A percentile compares a stretch with the other conserved stretches of the same genome.
Evolutionary conservation across 805 yeast species (phyloP).

Genomic region (Suhomyces sp.): DNA sequence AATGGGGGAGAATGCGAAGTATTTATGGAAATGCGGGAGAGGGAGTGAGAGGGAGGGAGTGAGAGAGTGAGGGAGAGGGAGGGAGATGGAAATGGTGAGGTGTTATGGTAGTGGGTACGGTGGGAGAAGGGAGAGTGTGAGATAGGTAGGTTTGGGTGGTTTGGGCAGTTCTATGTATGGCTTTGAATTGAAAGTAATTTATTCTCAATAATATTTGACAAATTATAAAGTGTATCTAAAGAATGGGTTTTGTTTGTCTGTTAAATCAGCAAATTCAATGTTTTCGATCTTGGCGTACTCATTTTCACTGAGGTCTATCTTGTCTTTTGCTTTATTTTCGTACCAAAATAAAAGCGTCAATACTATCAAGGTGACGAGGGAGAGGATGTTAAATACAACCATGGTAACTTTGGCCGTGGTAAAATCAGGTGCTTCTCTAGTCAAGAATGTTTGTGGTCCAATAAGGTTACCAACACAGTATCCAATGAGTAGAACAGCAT

Average conservation of each 20-base stretch:
- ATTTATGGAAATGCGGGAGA: no score
- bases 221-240: constrained; percentile 43
- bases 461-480: constrained; percentile 54
- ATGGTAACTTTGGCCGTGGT: constrained; percentile 40
- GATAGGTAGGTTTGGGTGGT: no score
- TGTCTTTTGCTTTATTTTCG: constrained; percentile 41
- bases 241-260: constrained; percentile 51
- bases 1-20: no score
- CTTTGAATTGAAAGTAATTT: no score
- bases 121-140: no score
- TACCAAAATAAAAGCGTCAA: constrained; percentile 24
- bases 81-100: no score
- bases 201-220: no score
- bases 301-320: constrained; percentile 13
- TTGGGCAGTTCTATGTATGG: no score
- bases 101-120: no score
- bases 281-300: constrained; percentile 33
- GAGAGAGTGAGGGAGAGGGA: no score
- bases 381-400: constrained; percentile 30
- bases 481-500: constrained; percentile 44
- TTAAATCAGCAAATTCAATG: constrained; percentile 49
- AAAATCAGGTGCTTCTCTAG: constrained; percentile 43
- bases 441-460: constrained; percentile 53
- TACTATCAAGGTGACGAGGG: constrained; percentile 23
- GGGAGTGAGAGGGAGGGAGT: no score